Conservation (phyloP, 176 grass and related monocot genomes). For the Aegilops sharonensis region DNA sequence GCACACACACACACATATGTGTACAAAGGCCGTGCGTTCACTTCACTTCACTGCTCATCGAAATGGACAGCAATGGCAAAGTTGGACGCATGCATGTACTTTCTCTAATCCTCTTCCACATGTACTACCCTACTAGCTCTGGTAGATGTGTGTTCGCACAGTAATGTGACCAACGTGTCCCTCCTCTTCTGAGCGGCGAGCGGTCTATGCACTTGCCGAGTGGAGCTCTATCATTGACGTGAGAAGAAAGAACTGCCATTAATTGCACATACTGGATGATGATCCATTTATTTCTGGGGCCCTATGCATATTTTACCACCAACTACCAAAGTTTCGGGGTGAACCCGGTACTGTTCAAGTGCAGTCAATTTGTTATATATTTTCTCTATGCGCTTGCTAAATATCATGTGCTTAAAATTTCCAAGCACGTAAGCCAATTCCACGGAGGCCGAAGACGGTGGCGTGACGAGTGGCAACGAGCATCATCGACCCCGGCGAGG, state of each 20-base stretch:
- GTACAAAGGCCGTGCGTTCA: neutral
- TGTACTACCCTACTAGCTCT: too few species aligned
- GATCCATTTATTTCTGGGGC: neutral
- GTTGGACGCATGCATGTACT: neutral
- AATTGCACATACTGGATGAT: neutral
- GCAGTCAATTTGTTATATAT: too few species aligned
- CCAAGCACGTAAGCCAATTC: too few species aligned
- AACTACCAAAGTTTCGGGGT: too few species aligned
- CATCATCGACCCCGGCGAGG: too few species aligned
- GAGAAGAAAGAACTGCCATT: neutral
- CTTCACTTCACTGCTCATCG: neutral
- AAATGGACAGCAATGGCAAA: neutral
- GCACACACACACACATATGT: too few species aligned
- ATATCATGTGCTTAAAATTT: too few species aligned
- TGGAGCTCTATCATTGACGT: neutral
- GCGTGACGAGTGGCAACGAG: too few species aligned
- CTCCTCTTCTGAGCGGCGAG: neutral
- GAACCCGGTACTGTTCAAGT: too few species aligned
- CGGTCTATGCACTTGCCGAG: neutral
- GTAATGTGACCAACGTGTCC: conserved; percentile 25
- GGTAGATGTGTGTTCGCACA: neutral
- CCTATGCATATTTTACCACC: too few species aligned
- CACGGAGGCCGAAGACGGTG: too few species aligned
- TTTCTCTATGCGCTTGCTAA: too few species aligned
- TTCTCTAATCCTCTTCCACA: neutral